Conservation (phyloP, 2,329 filamentous ascomycete species). For the Chrysoporthe austroafricana region DNA sequence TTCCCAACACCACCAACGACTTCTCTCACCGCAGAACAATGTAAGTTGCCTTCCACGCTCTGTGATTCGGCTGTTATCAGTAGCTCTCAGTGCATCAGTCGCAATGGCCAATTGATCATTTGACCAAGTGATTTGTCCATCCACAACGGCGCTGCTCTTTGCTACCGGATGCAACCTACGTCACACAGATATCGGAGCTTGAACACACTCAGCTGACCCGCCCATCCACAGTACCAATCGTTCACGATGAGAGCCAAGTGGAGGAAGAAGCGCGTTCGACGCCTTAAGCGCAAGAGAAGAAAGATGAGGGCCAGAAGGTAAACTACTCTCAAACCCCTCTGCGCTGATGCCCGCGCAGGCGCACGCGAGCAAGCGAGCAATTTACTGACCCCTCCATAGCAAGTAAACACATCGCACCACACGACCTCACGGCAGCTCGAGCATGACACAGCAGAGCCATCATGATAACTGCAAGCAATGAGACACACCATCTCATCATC, state of each 20-base stretch:
- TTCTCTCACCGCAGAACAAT: constrained; percentile 48
- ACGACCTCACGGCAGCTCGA: constrained; percentile 54
- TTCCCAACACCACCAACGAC: constrained; percentile 49
- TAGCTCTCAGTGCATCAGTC: background rate
- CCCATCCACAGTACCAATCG: constrained; percentile 38
- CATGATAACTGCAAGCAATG: constrained; percentile 37
- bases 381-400: constrained; percentile 49
- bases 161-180: constrained; percentile 21
- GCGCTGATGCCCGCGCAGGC: background rate
- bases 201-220: constrained; percentile 29
- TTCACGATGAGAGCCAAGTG: constrained; percentile 92
- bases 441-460: constrained; percentile 34
- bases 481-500: constrained; percentile 26
- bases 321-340: constrained; percentile 48
- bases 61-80: constrained; percentile 1
- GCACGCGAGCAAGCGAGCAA: constrained; percentile 25
- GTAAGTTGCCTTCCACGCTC: constrained; percentile 36
- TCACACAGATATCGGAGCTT: constrained; percentile 17
- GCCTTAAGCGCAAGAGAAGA: constrained; percentile 99
- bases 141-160: constrained; percentile 7
- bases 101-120: constrained; percentile 16
- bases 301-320: constrained; percentile 99
- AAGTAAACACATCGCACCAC: constrained; percentile 69
- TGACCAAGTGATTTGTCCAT: background rate
- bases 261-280: constrained; percentile 99